Conservation (phyloP, 2,329 filamentous ascomycete genomes). For the Penicillium sp. region DNA sequence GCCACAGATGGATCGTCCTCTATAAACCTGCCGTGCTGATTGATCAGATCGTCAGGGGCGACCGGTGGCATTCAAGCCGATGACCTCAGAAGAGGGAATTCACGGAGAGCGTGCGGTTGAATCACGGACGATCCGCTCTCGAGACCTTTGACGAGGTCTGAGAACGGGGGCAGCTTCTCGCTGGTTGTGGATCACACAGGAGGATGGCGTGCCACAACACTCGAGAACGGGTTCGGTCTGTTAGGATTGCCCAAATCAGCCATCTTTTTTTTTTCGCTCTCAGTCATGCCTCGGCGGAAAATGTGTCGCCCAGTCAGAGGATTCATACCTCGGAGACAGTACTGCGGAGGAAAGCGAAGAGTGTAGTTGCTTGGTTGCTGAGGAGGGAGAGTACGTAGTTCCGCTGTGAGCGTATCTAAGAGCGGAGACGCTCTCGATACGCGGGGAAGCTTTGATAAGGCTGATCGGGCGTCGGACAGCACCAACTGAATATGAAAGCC, state of each 20-base stretch:
- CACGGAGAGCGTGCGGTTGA: slow-evolving; percentile 2
- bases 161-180: slow-evolving; percentile 24
- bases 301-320: no score
- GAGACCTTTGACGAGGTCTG: slow-evolving; percentile 27
- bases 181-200: not conserved
- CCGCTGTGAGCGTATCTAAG: slow-evolving; percentile 17
- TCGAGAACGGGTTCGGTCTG: slow-evolving; percentile 5
- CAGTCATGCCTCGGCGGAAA: no score
- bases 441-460: slow-evolving; percentile 25
- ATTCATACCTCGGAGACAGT: no score
- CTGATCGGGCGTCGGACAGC: slow-evolving; percentile 19
- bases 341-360: no score
- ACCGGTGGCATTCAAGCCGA: slow-evolving; percentile 38
- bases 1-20: slow-evolving; percentile 26
- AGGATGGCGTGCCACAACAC: slow-evolving; percentile 6
- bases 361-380: not conserved
- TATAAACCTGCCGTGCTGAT: slow-evolving; percentile 32
- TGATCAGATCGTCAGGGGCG: slow-evolving; percentile 35
- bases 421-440: slow-evolving; percentile 24
- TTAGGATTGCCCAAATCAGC: slow-evolving; percentile 2
- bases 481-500: slow-evolving; percentile 15
- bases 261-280: not conserved
- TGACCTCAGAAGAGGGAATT: slow-evolving; percentile 27
- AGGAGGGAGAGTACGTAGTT: not conserved
- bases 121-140: slow-evolving; percentile 23